phyloP scores from a whole-genome alignment of 768 basidiomycete species.

The Boletus pseudopeckii region DNA sequence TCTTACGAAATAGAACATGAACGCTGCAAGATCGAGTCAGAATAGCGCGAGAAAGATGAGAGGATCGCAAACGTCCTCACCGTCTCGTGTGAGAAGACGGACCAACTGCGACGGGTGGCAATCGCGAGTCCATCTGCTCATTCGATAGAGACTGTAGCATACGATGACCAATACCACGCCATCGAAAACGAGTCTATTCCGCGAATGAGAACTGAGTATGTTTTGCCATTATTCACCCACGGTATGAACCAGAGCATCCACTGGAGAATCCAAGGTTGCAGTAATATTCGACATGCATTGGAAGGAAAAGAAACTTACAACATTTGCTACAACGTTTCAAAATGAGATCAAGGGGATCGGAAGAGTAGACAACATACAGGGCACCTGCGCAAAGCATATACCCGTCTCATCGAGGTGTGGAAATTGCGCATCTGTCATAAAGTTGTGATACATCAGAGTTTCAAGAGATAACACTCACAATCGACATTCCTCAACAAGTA shows the following conservation, averaged over 20 bases:
- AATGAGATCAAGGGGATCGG: neutral
- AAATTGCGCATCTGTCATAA: constrained; percentile 1
- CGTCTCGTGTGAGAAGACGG: constrained; percentile 22
- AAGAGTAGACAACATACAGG: constrained; percentile 9
- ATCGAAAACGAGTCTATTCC: constrained; percentile 20
- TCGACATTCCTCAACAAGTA: neutral
- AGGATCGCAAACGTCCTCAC: constrained; percentile 7
- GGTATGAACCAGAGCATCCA: constrained; percentile 10
- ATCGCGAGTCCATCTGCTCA: neutral
- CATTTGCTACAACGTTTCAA: neutral
- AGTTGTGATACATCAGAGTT: neutral
- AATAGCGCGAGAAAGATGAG: neutral
- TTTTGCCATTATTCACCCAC: neutral
- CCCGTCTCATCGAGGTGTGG: constrained; percentile 7
- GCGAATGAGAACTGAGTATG: neutral
- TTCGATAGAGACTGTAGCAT: constrained; percentile 1
- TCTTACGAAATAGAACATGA: constrained; percentile 17
- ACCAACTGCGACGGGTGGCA: constrained; percentile 9
- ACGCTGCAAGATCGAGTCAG: constrained; percentile 6
- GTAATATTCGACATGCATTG: neutral
- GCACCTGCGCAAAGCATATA: constrained; percentile 7
- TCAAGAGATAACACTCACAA: neutral
- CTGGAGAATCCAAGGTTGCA: constrained; percentile 2
- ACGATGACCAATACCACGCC: constrained; percentile 1
- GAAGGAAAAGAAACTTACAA: constrained; percentile 7